phyloP scores from a whole-genome alignment of 345 rosid species.

The Trapa incisa region DNA sequence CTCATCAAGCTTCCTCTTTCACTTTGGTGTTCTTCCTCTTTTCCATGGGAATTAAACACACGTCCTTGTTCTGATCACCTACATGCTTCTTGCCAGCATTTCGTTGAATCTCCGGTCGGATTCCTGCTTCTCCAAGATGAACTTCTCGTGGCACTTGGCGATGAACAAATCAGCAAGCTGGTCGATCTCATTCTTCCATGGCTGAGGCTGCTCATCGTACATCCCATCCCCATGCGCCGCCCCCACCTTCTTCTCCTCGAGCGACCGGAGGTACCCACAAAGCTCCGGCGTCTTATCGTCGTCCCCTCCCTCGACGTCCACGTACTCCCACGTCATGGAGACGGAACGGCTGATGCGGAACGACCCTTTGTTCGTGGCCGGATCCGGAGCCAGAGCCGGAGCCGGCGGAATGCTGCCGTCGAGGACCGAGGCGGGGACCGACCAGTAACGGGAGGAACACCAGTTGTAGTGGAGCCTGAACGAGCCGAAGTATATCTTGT shows the following conservation, averaged over 20 bases:
- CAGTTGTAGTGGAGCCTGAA: slow-evolving; percentile 12
- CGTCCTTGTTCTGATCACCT: slow-evolving; percentile 5
- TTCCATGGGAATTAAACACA: no score
- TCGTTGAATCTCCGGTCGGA: slow-evolving; percentile 83
- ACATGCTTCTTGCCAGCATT: slow-evolving; percentile 58
- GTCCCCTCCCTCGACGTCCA: neutral
- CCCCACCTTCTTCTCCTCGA: slow-evolving; percentile 36
- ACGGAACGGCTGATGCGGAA: neutral
- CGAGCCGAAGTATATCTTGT: slow-evolving; percentile 38
- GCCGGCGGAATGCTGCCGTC: neutral
- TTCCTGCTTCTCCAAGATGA: slow-evolving; percentile 83
- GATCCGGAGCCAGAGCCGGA: neutral
- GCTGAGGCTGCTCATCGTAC: slow-evolving; percentile 6
- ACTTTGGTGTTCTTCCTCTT: no score
- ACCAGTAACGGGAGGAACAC: slow-evolving; percentile 8
- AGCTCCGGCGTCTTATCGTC: slow-evolving; percentile 25
- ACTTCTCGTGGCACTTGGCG: slow-evolving; percentile 73
- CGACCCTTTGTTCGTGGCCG: neutral
- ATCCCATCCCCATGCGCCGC: neutral
- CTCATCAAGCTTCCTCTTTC: no score
- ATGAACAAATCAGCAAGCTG: slow-evolving; percentile 70
- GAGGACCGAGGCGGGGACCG: slow-evolving; percentile 7
- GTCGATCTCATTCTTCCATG: slow-evolving; percentile 53
- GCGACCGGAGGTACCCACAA: slow-evolving; percentile 48
- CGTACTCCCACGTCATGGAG: neutral